Evolutionary conservation across 73 alveolate species (phyloP).

Genomic region (Breviolum minutum): DNA sequence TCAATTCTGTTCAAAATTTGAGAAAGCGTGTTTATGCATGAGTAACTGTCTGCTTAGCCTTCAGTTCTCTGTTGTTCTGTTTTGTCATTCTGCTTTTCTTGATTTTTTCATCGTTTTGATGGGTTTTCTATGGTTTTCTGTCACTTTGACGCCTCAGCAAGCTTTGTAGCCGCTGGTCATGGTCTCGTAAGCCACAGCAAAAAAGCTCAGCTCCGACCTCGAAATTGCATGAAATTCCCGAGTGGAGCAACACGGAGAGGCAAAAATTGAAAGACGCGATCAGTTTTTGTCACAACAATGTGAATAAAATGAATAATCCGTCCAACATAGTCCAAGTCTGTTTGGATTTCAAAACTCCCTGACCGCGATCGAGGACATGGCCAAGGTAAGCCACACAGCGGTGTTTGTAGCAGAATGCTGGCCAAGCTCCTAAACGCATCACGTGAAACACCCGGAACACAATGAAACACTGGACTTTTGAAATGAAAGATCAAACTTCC

Average conservation of each 20-base stretch:
- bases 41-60: too few species aligned
- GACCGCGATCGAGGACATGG: background rate
- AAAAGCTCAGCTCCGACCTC: conserved; percentile 54
- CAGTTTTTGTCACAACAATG: too few species aligned
- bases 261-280: too few species aligned
- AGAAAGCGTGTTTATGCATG: too few species aligned
- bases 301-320: too few species aligned
- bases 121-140: background rate
- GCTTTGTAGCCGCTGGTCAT: conserved; percentile 14
- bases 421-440: conserved; percentile 40
- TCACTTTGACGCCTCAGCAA: conserved; percentile 22
- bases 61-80: too few species aligned
- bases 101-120: too few species aligned
- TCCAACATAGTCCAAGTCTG: too few species aligned
- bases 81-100: background rate
- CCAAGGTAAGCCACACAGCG: conserved; percentile 43
- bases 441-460: too few species aligned
- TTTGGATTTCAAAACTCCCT: background rate
- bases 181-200: conserved; percentile 67
- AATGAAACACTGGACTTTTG: too few species aligned
- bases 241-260: background rate
- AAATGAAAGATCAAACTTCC: too few species aligned
- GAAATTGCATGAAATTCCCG: background rate
- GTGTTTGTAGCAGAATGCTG: conserved; percentile 72
- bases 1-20: background rate